These are phyloP conservation scores for Sclerospora graminicola DNA, from an alignment of 352 stramenopile genomes.

Conservation along the genomic window DNA sequence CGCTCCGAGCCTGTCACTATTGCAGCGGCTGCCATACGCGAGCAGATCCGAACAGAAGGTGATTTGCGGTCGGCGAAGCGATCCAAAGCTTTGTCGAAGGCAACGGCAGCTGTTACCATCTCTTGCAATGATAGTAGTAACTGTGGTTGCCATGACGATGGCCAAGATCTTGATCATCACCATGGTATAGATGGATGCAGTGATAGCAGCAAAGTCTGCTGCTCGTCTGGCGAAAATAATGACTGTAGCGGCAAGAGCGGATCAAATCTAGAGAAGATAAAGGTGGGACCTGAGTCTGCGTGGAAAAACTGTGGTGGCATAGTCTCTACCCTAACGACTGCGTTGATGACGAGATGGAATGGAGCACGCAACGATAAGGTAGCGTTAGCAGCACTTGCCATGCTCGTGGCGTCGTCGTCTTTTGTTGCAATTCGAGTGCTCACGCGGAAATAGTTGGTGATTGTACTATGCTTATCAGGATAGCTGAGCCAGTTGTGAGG, in stretches of 20 bases:
- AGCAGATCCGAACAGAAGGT: constrained; percentile 35
- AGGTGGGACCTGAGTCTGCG: constrained; percentile 9
- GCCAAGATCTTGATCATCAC: constrained; percentile 12
- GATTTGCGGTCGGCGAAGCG: constrained; percentile 21
- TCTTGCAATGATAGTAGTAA: constrained; percentile 19
- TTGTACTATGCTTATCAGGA: constrained; percentile 8
- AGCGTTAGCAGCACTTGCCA: constrained; percentile 33
- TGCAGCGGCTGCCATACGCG: constrained; percentile 36
- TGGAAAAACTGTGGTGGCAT: constrained; percentile 10
- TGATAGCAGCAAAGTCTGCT: constrained; percentile 22
- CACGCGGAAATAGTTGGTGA: constrained; percentile 39
- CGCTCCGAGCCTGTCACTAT: constrained; percentile 40
- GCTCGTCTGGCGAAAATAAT: constrained; percentile 21
- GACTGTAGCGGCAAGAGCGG: constrained; percentile 24
- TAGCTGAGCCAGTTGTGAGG: no score
- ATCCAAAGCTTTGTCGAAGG: constrained; percentile 20
- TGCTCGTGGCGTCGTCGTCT: constrained; percentile 36
- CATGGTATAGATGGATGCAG: constrained; percentile 22
- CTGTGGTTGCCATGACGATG: constrained; percentile 10
- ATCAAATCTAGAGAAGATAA: constrained; percentile 28
- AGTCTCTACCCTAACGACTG: constrained; percentile 10
- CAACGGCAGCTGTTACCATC: constrained; percentile 11
- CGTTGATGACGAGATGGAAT: constrained; percentile 15
- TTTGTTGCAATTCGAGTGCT: constrained; percentile 41
- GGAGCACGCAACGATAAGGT: constrained; percentile 41